A percentile compares a stretch with the other conserved stretches of the same genome.
Conservation (phyloP, 2,329 filamentous ascomycete species). For the Calonectria leucothoes region DNA sequence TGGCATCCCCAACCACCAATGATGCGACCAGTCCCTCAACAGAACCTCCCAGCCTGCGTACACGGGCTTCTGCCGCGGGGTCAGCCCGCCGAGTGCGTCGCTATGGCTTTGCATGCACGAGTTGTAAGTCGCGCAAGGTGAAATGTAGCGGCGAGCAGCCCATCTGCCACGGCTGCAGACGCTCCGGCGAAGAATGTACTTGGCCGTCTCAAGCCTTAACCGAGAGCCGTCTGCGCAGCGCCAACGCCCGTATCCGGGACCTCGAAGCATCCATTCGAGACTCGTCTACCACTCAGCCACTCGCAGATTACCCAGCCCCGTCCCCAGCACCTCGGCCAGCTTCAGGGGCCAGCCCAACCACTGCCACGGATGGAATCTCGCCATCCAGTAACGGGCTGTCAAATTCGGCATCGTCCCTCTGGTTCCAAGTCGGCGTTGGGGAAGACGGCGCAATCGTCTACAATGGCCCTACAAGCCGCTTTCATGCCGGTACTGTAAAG, state of each 20-base stretch:
- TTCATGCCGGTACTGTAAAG: constrained; percentile 22
- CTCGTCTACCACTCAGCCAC: not conserved
- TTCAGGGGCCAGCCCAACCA: not conserved
- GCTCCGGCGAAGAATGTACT: constrained; percentile 8
- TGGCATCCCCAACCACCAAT: not conserved
- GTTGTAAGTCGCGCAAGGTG: constrained; percentile 19
- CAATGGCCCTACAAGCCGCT: constrained; percentile 38
- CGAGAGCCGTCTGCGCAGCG: constrained; percentile 8
- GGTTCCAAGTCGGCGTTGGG: constrained; percentile 37
- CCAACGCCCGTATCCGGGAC: constrained; percentile 14
- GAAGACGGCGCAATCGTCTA: constrained; percentile 35
- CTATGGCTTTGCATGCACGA: constrained; percentile 17
- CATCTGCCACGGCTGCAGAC: not conserved
- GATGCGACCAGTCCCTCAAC: not conserved
- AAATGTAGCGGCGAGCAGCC: constrained; percentile 18
- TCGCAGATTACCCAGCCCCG: not conserved
- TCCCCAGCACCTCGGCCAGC: not conserved
- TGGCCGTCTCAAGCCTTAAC: constrained; percentile 4
- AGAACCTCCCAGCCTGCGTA: not conserved
- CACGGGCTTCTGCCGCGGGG: not conserved
- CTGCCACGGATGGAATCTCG: not conserved
- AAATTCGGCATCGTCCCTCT: constrained; percentile 16
- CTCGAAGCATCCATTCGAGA: not conserved
- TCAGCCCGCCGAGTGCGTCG: not conserved
- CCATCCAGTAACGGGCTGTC: not conserved